Percentiles rank a stretch among this genome's conserved stretches.
Evolutionary conservation across 371 early-diverging fungal species (phyloP).

Genomic region (Mucor plumbeus): DNA sequence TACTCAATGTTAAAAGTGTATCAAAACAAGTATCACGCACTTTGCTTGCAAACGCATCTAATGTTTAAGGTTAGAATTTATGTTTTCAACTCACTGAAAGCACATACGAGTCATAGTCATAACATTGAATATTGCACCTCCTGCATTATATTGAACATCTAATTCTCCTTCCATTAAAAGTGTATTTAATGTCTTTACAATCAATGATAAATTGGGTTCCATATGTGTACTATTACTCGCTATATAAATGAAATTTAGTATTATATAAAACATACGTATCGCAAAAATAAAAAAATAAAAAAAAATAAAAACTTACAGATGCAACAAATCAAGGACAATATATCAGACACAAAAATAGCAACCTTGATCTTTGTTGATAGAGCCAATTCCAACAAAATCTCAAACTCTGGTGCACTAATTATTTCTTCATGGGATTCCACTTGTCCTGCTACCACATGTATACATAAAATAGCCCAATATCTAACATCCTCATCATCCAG

Average conservation of each 20-base stretch:
- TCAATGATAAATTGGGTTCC: conserved; percentile 23
- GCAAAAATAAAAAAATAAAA: background rate
- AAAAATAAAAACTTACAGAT: conserved; percentile 33
- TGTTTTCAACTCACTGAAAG: background rate
- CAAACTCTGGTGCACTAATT: conserved; percentile 44
- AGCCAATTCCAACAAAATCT: conserved; percentile 40
- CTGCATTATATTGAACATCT: conserved; percentile 54
- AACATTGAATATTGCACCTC: conserved; percentile 51
- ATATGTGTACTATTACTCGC: conserved; percentile 28
- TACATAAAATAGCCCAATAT: conserved; percentile 74
- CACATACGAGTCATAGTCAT: conserved; percentile 49
- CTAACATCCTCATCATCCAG: conserved; percentile 74
- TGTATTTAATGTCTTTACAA: conserved; percentile 39
- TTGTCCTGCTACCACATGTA: conserved; percentile 57
- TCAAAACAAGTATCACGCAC: conserved; percentile 43
- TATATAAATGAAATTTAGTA: background rate
- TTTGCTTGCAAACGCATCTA: conserved; percentile 43
- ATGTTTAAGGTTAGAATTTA: background rate
- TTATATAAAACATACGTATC: background rate
- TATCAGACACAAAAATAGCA: conserved; percentile 46
- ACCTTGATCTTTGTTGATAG: conserved; percentile 45
- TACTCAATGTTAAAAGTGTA: conserved; percentile 33
- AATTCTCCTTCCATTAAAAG: conserved; percentile 41
- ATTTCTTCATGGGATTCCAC: conserved; percentile 52
- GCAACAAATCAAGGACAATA: conserved; percentile 52